phyloP scores from a whole-genome alignment of 108 stramenopile species.

The Craspedostauros australis region DNA sequence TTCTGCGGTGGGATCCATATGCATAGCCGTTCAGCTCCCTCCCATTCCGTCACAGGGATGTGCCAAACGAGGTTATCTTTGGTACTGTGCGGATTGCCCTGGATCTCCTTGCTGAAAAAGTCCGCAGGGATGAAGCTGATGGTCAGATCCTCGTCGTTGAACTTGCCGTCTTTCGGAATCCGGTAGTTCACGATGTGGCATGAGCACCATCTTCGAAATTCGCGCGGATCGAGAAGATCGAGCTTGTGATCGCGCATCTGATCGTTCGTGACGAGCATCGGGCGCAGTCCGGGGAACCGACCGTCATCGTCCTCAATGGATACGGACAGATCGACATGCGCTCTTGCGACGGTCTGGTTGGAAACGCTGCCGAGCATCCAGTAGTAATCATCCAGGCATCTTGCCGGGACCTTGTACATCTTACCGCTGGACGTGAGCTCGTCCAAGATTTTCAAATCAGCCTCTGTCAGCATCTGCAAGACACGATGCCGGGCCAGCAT shows the following conservation, averaged over 20 bases:
- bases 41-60: constrained; percentile 78
- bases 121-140: constrained; percentile 64
- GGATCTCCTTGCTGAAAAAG: constrained; percentile 84
- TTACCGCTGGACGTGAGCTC: constrained; percentile 19
- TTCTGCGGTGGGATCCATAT: constrained; percentile 20
- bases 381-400: constrained; percentile 74
- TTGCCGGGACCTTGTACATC: constrained; percentile 50
- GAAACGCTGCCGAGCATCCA: constrained; percentile 82
- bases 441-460: constrained; percentile 5
- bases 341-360: constrained; percentile 43
- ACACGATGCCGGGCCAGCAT: constrained; percentile 13
- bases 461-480: constrained; percentile 10
- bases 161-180: constrained; percentile 48
- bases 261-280: constrained; percentile 80
- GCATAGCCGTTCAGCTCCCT: constrained; percentile 24
- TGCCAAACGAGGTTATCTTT: constrained; percentile 56
- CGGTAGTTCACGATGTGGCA: constrained; percentile 75
- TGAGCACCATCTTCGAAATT: constrained; percentile 79
- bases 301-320: constrained; percentile 36
- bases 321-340: constrained; percentile 35
- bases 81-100: constrained; percentile 36
- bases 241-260: constrained; percentile 87
- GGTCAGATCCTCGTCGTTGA: constrained; percentile 38
- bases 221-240: constrained; percentile 61
- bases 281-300: constrained; percentile 66